Evolutionary conservation across 768 basidiomycete species (phyloP).

Genomic region (Trametes coccinea): DNA sequence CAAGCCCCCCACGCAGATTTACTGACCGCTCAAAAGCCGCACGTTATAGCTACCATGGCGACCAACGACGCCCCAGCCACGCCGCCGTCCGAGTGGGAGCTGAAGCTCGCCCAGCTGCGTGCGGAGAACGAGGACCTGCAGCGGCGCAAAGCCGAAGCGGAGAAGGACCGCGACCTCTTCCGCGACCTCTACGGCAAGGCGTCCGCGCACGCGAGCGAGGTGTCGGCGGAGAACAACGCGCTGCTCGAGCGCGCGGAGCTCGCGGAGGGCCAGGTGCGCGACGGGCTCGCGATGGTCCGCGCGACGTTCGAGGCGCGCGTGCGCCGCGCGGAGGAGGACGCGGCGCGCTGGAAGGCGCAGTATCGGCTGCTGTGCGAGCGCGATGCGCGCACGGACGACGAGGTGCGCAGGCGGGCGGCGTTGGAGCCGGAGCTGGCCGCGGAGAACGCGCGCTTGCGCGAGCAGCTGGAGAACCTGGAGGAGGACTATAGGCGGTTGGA

Average conservation of each 20-base stretch:
- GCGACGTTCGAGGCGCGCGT: slow-evolving; percentile 51
- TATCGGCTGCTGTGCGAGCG: slow-evolving; percentile 22
- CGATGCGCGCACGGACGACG: slow-evolving; percentile 27
- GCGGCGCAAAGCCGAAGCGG: slow-evolving; percentile 28
- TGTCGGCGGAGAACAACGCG: slow-evolving; percentile 30
- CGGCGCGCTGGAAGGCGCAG: slow-evolving; percentile 47
- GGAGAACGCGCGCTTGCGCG: slow-evolving; percentile 25
- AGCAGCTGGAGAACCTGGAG: slow-evolving; percentile 12
- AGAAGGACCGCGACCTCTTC: slow-evolving; percentile 33
- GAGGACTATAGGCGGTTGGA: slow-evolving; percentile 20
- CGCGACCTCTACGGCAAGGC: slow-evolving; percentile 32
- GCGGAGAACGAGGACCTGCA: slow-evolving; percentile 30
- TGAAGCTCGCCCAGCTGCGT: slow-evolving; percentile 27
- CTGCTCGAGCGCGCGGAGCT: slow-evolving; percentile 27
- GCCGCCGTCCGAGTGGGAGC: slow-evolving; percentile 15
- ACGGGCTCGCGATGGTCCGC: slow-evolving; percentile 54
- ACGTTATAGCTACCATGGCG: background rate
- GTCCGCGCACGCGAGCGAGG: slow-evolving; percentile 29
- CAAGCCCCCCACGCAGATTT: background rate
- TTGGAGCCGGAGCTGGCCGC: slow-evolving; percentile 25
- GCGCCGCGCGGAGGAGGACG: slow-evolving; percentile 49
- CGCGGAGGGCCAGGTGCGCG: slow-evolving; percentile 49
- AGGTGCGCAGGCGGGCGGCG: slow-evolving; percentile 27
- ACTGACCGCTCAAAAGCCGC: background rate
- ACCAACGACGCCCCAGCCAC: background rate